Evolutionary conservation across 2,329 filamentous ascomycete genomes (phyloP).

Genomic region (Colletotrichum navitas): DNA sequence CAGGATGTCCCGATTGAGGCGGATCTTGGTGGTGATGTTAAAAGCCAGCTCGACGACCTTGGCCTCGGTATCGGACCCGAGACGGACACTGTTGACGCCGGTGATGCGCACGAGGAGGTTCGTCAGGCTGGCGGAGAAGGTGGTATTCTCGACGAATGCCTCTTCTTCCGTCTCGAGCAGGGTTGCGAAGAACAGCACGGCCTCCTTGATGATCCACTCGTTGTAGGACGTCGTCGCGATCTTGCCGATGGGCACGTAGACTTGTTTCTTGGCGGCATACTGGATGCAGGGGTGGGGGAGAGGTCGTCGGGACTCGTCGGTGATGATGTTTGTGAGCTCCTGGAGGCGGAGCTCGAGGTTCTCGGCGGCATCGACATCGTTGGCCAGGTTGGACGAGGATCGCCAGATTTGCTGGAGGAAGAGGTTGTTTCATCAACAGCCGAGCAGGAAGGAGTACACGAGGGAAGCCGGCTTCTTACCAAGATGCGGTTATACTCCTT

Average conservation of each 20-base stretch:
- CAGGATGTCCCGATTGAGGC: slow-evolving; percentile 87
- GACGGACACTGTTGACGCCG: slow-evolving; percentile 77
- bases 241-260: slow-evolving; percentile 90
- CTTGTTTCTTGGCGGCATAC: slow-evolving; percentile 86
- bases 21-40: slow-evolving; percentile 96
- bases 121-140: slow-evolving; percentile 89
- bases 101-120: slow-evolving; percentile 86
- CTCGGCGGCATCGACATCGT: slow-evolving; percentile 72
- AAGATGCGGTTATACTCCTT: slow-evolving; percentile 74
- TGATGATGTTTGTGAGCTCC: slow-evolving; percentile 78
- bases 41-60: slow-evolving; percentile 94
- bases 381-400: slow-evolving; percentile 69
- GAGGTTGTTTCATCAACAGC: neutral
- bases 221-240: slow-evolving; percentile 88
- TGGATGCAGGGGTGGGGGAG: slow-evolving; percentile 92
- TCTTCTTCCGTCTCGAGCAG: slow-evolving; percentile 97
- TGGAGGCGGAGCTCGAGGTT: slow-evolving; percentile 72
- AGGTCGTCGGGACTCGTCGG: slow-evolving; percentile 89
- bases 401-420: slow-evolving; percentile 63
- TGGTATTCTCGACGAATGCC: slow-evolving; percentile 87
- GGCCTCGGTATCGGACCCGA: slow-evolving; percentile 85
- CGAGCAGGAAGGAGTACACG: neutral
- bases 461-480: slow-evolving; percentile 57
- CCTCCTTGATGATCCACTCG: slow-evolving; percentile 86
- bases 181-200: slow-evolving; percentile 88